Evolutionary conservation across 192 early-diverging fungal genomes (phyloP).

Genomic region (Podila horticola): DNA sequence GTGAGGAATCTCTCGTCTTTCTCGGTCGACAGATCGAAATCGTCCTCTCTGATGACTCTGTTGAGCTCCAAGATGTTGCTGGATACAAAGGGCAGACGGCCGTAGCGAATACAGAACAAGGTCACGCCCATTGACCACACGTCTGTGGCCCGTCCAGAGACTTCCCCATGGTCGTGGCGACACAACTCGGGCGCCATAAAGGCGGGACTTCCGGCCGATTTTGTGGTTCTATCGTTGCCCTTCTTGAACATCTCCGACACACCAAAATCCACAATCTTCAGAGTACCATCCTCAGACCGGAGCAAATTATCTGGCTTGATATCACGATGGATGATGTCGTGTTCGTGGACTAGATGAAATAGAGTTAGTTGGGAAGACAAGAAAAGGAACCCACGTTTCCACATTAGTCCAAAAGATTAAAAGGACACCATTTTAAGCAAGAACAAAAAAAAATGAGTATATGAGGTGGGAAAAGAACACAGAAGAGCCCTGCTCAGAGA

Average conservation of each 20-base stretch:
- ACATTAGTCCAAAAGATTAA: no score
- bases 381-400: no score
- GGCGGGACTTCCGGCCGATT: slow-evolving; percentile 89
- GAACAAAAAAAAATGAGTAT: no score
- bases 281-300: slow-evolving; percentile 73
- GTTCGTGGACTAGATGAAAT: slow-evolving; percentile 80
- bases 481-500: no score
- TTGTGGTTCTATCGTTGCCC: slow-evolving; percentile 77
- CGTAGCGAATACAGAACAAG: slow-evolving; percentile 85
- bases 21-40: slow-evolving; percentile 80
- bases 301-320: slow-evolving; percentile 97
- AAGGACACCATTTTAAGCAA: no score
- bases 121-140: slow-evolving; percentile 94
- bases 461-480: no score
- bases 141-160: slow-evolving; percentile 83
- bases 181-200: slow-evolving; percentile 81
- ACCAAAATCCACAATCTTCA: slow-evolving; percentile 99
- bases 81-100: slow-evolving; percentile 82
- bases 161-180: slow-evolving; percentile 70
- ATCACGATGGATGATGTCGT: slow-evolving; percentile 92
- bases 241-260: slow-evolving; percentile 90
- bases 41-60: slow-evolving; percentile 25
- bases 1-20: slow-evolving; percentile 57
- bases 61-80: slow-evolving; percentile 59
- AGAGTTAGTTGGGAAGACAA: no score